Evolutionary conservation across 2,329 filamentous ascomycete genomes (phyloP).

Genomic region (Pezicula carpinea): DNA sequence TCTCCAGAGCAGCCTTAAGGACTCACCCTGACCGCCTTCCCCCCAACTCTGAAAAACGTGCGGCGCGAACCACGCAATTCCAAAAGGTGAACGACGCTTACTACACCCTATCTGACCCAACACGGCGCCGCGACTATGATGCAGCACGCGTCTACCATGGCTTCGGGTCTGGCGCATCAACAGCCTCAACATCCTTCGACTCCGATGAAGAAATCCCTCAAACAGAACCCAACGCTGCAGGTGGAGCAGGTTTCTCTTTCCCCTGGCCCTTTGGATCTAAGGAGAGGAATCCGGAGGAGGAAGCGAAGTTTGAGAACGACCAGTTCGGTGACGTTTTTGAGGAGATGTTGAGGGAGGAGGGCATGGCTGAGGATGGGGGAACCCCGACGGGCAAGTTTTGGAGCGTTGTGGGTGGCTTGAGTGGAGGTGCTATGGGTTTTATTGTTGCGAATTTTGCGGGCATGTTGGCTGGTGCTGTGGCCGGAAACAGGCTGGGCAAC

Average conservation of each 20-base stretch:
- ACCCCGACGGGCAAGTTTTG: conserved; percentile 73
- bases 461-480: conserved; percentile 82
- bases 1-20: conserved; percentile 72
- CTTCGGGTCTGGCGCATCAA: conserved; percentile 35
- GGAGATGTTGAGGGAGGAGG: conserved; percentile 83
- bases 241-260: conserved; percentile 44
- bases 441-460: conserved; percentile 93
- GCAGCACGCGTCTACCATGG: conserved; percentile 58
- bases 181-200: conserved; percentile 38
- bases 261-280: conserved; percentile 72
- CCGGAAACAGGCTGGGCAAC: conserved; percentile 86
- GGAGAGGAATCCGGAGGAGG: conserved; percentile 42
- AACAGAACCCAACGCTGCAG: conserved; percentile 34
- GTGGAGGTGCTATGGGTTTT: conserved; percentile 87
- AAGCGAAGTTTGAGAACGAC: conserved; percentile 59
- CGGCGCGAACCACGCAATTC: conserved; percentile 78
- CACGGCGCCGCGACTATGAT: conserved; percentile 80
- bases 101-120: conserved; percentile 79
- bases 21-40: conserved; percentile 91
- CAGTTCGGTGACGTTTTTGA: conserved; percentile 90
- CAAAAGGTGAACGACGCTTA: conserved; percentile 92
- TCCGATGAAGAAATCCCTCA: conserved; percentile 37
- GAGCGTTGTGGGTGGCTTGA: conserved; percentile 77
- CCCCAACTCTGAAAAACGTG: conserved; percentile 75
- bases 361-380: conserved; percentile 68